Evolutionary conservation across 306 rosid species (phyloP).

Genomic region (Abrus pulchellus): DNA sequence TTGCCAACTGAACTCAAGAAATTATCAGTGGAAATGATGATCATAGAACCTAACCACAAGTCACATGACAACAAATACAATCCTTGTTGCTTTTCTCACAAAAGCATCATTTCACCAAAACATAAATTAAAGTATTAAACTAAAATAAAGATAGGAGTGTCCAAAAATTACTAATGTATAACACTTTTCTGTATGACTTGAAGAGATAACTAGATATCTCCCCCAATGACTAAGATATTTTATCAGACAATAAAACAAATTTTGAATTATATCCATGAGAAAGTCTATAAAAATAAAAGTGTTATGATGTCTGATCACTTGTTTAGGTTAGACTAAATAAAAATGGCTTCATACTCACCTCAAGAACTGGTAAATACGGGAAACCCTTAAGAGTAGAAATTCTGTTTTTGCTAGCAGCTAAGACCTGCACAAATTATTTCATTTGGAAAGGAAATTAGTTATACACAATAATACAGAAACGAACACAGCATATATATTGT

Average conservation of each 20-base stretch:
- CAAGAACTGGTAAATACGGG: slow-evolving; percentile 91
- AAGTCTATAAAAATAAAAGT: slow-evolving; percentile 21
- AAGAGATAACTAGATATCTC: slow-evolving; percentile 29
- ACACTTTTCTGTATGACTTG: slow-evolving; percentile 17
- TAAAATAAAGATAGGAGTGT: neutral
- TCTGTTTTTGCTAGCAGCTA: slow-evolving; percentile 98
- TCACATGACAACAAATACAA: slow-evolving; percentile 4
- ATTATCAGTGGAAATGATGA: neutral
- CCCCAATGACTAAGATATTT: slow-evolving; percentile 13
- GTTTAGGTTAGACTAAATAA: slow-evolving; percentile 18
- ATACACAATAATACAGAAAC: neutral
- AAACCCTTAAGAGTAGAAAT: slow-evolving; percentile 91
- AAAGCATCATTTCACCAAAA: slow-evolving; percentile 33
- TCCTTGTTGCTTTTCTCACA: slow-evolving; percentile 13
- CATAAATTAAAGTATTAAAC: slow-evolving; percentile 12
- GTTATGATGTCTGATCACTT: neutral
- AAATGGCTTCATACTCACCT: slow-evolving; percentile 65
- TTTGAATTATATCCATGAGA: neutral
- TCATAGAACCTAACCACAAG: slow-evolving; percentile 2
- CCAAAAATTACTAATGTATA: neutral
- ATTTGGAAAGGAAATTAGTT: slow-evolving; percentile 20
- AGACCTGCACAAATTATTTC: slow-evolving; percentile 68
- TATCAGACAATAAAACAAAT: slow-evolving; percentile 33
- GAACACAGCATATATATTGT: slow-evolving; percentile 10
- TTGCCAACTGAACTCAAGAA: neutral